Evolutionary conservation across 805 yeast species (phyloP), one percentile per base, ranked within the genome.

Genomic region (Isabelozyma rhagii): DNA sequence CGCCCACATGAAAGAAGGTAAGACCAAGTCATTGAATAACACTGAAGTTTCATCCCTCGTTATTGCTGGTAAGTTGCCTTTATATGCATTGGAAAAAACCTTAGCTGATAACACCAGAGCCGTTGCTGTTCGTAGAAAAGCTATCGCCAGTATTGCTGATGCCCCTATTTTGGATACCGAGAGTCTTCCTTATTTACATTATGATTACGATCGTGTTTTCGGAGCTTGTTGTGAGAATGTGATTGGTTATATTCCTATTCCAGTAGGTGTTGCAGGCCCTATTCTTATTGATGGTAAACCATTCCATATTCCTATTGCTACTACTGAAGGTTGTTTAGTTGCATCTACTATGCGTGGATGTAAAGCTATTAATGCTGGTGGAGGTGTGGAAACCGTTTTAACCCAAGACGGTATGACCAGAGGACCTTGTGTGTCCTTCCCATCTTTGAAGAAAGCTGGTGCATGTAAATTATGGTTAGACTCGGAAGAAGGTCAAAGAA

Each of bases 181-280:
- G 34, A 80, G 82, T 55, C 76, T 94, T 55, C 99, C 99, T 14
- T 91, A 83, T 69, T 73, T 77, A 55, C 72, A 82, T 62, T 94
- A 93, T 64, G 97, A 94, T 66, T 94, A 91, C 66, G 96, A 91
- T 65, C 85, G 98, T 57, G 99, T 94, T 6, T 86, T 92, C 63
- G 99, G 99, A 53, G 97, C 99, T 8, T 94, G 99, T 74, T 94
- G 99, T 76, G 99, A 94, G 69, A 94, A 94, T 63, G 99, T 94
- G 51, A 87, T 94, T 67, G 99, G 99, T 29, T 94, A 78, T 66
- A 82, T 93, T 84, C 99, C 99, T 27, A 68, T 94, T 41, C 99
- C 99, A 6, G 90, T 94, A 49, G 99, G 99, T 68, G 85, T 94
- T 64, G 97, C 97, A 27, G 99, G 99, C 47, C 99, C 99, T 8